These are phyloP conservation scores for Cocos nucifera DNA, from an alignment of 176 grass and related monocot genomes.

Conservation along the genomic window DNA sequence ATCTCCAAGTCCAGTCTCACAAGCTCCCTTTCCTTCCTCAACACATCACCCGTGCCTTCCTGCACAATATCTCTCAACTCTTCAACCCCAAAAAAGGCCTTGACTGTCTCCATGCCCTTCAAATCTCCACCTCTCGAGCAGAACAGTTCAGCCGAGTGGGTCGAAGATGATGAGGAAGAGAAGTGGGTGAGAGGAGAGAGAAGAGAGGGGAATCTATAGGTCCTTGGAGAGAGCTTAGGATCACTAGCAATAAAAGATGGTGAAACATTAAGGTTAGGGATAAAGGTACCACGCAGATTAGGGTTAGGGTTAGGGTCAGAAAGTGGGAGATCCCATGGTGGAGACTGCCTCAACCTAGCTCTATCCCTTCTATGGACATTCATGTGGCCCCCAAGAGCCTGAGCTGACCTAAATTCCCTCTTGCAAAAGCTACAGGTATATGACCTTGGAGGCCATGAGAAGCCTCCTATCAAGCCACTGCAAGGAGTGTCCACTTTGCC, in stretches of 20 bases:
- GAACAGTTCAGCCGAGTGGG: background rate
- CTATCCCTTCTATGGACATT: constrained; percentile 42
- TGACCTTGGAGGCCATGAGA: constrained; percentile 35
- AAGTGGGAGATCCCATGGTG: constrained; percentile 17
- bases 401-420: constrained; percentile 39
- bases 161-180: background rate
- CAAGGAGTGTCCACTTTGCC: constrained; percentile 11
- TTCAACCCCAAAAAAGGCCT: background rate
- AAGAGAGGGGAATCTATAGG: background rate
- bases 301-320: constrained; percentile 19
- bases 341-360: constrained; percentile 27
- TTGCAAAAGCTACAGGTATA: constrained; percentile 47
- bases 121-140: too few relatives aligned
- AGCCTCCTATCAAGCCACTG: constrained; percentile 9
- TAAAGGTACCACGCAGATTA: background rate
- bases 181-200: background rate
- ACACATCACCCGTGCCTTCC: background rate
- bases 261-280: constrained; percentile 36
- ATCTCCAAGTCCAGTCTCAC: constrained; percentile 23
- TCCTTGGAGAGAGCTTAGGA: constrained; percentile 1
- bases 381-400: constrained; percentile 47
- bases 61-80: constrained; percentile 12
- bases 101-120: background rate
- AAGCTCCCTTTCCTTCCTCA: background rate
- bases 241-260: constrained; percentile 8